Conservation (phyloP, 169 alveolate species). For the Plasmodium relictum region DNA sequence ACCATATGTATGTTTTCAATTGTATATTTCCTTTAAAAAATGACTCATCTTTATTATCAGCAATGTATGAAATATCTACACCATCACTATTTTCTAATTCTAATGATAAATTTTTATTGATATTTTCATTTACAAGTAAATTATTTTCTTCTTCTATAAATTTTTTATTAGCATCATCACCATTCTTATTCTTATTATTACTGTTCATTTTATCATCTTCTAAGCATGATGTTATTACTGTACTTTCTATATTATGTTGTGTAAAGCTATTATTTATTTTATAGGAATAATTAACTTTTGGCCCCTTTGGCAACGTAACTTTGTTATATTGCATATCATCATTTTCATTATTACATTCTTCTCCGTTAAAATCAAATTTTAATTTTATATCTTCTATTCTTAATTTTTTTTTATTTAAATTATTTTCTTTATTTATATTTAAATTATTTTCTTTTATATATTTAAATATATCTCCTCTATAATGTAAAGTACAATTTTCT, state of each 20-base stretch:
- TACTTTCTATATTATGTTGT: background rate
- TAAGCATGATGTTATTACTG: background rate
- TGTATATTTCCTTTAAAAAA: slow-evolving; percentile 41
- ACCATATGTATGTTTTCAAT: slow-evolving; percentile 37
- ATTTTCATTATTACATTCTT: background rate
- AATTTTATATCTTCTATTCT: slow-evolving; percentile 24
- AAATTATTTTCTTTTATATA: slow-evolving; percentile 34
- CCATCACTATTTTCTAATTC: background rate
- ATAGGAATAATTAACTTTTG: slow-evolving; percentile 11
- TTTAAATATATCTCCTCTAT: slow-evolving; percentile 25
- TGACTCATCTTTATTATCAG: slow-evolving; percentile 38
- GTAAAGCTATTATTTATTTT: background rate
- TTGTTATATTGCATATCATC: background rate
- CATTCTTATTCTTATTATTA: background rate
- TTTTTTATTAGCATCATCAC: slow-evolving; percentile 1
- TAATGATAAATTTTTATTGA: slow-evolving; percentile 9
- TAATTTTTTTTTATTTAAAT: slow-evolving; percentile 8
- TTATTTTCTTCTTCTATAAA: background rate
- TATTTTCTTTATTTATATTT: slow-evolving; percentile 23
- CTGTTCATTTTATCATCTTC: slow-evolving; percentile 6
- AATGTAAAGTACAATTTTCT: slow-evolving; percentile 16
- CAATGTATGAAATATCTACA: background rate
- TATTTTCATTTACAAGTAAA: background rate
- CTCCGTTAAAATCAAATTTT: slow-evolving; percentile 11
- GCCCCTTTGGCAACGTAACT: background rate